Evolutionary conservation across 2,329 filamentous ascomycete species (phyloP).

Genomic region (Exophiala calicioides): DNA sequence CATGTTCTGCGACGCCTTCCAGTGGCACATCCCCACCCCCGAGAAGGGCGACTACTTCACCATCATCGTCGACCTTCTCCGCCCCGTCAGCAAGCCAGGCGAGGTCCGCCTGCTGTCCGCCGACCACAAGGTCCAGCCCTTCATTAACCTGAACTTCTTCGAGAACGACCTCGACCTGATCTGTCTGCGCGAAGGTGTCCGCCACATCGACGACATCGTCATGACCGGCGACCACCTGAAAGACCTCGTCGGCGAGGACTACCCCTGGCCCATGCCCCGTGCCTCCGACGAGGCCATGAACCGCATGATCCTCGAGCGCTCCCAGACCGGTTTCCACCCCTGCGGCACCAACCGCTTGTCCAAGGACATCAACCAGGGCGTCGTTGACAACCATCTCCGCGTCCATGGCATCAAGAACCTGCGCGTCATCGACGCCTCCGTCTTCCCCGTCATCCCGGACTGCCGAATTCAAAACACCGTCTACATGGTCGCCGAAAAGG

Average conservation of each 20-base stretch:
- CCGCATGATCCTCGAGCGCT: slow-evolving; percentile 58
- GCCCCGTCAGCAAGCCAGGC: slow-evolving; percentile 48
- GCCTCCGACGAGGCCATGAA: slow-evolving; percentile 59
- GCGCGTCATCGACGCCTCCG: slow-evolving; percentile 57
- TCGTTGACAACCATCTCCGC: slow-evolving; percentile 53
- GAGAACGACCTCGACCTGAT: slow-evolving; percentile 56
- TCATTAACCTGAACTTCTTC: slow-evolving; percentile 50
- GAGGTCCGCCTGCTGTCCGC: slow-evolving; percentile 45
- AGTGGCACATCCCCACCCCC: slow-evolving; percentile 51
- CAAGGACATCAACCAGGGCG: slow-evolving; percentile 52
- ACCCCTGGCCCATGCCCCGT: slow-evolving; percentile 63
- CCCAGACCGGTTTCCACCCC: slow-evolving; percentile 61
- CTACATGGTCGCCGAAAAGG: slow-evolving; percentile 62
- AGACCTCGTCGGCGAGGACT: slow-evolving; percentile 44
- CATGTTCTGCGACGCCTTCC: slow-evolving; percentile 57
- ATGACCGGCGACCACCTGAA: slow-evolving; percentile 59
- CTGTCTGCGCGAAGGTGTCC: slow-evolving; percentile 59
- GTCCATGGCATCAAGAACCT: slow-evolving; percentile 58
- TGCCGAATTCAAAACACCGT: slow-evolving; percentile 62
- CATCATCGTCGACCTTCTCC: slow-evolving; percentile 56
- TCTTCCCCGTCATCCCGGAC: slow-evolving; percentile 58
- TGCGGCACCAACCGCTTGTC: slow-evolving; percentile 58
- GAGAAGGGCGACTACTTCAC: slow-evolving; percentile 55
- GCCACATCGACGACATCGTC: slow-evolving; percentile 58
- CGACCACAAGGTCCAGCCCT: slow-evolving; percentile 41